A percentile compares a stretch with the other conserved stretches of the same genome.
phyloP scores from a whole-genome alignment of 1,139 yeast genomes.

The Schizosaccharomyces versatilis region DNA sequence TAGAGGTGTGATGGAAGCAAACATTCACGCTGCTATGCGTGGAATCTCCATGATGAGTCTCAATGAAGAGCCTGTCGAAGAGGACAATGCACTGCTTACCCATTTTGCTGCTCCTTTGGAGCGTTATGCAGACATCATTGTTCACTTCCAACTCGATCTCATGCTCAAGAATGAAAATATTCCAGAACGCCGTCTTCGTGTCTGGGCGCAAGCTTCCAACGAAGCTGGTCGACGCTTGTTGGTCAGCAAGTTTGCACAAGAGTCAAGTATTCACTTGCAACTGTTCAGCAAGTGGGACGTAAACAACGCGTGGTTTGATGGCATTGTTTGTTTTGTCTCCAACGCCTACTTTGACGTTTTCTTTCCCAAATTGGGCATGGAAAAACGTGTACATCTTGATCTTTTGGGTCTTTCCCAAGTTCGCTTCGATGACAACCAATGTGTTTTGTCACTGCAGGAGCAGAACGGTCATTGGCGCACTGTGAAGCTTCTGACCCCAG shows the following conservation, averaged over 20 bases:
- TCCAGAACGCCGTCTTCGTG: not conserved
- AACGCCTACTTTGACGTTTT: conserved; percentile 91
- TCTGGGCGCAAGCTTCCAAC: not conserved
- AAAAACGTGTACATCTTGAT: conserved; percentile 93
- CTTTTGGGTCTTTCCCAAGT: conserved; percentile 84
- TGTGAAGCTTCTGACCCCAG: not conserved
- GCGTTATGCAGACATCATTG: conserved; percentile 78
- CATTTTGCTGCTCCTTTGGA: conserved; percentile 86
- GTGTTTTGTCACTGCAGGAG: not conserved
- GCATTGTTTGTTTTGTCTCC: conserved; percentile 67
- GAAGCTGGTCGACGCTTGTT: not conserved
- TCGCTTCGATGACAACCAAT: conserved; percentile 46
- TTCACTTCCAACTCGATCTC: conserved; percentile 70
- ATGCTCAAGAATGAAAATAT: conserved; percentile 26
- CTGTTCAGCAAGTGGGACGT: not conserved
- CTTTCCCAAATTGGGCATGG: conserved; percentile 87
- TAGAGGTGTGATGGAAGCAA: conserved; percentile 75
- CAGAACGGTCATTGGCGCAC: not conserved
- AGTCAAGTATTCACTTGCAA: conserved; percentile 65
- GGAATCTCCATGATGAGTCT: not conserved
- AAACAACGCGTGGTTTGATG: not conserved
- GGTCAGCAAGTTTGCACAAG: conserved; percentile 36
- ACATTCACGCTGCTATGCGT: conserved; percentile 29
- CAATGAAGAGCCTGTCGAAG: conserved; percentile 35
- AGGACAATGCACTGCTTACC: conserved; percentile 66